Conservation (phyloP, 2,329 filamentous ascomycete genomes). For the Colletotrichum somersetense region DNA sequence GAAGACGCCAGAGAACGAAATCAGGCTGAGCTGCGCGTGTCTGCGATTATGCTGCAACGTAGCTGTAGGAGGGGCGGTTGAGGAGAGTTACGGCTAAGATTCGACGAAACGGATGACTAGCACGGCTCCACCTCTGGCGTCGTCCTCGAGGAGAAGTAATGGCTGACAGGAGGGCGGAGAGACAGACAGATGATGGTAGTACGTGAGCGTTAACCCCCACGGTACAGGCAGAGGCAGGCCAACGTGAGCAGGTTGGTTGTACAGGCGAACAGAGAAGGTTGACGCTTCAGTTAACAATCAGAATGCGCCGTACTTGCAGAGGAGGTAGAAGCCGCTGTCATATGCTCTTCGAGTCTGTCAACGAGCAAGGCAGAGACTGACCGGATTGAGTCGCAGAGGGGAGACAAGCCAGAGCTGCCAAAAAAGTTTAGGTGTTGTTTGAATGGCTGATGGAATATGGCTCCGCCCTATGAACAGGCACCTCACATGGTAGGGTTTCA, state of each 20-base stretch:
- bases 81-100: constrained; percentile 38
- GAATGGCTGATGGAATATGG: constrained; percentile 26
- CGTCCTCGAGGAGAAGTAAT: constrained; percentile 14
- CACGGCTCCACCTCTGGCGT: constrained; percentile 31
- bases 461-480: constrained; percentile 35
- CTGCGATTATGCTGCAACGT: constrained; percentile 36
- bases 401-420: constrained; percentile 15
- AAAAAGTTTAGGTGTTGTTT: constrained; percentile 19
- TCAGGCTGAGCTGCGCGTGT: constrained; percentile 37
- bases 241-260: constrained; percentile 16
- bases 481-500: constrained; percentile 22
- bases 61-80: constrained; percentile 37
- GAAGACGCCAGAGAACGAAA: constrained; percentile 13
- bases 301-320: not conserved
- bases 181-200: not conserved
- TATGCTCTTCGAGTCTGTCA: not conserved
- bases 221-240: constrained; percentile 7
- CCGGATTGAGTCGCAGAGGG: not conserved
- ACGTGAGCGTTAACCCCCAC: constrained; percentile 9
- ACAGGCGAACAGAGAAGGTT: constrained; percentile 5
- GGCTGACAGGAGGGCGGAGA: constrained; percentile 11
- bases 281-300: not conserved
- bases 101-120: constrained; percentile 38
- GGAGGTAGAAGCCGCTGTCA: not conserved
- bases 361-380: not conserved